Base-by-base conservation (phyloP, 768 basidiomycete genomes). In the Hygrophorus pudorinus region DNA sequence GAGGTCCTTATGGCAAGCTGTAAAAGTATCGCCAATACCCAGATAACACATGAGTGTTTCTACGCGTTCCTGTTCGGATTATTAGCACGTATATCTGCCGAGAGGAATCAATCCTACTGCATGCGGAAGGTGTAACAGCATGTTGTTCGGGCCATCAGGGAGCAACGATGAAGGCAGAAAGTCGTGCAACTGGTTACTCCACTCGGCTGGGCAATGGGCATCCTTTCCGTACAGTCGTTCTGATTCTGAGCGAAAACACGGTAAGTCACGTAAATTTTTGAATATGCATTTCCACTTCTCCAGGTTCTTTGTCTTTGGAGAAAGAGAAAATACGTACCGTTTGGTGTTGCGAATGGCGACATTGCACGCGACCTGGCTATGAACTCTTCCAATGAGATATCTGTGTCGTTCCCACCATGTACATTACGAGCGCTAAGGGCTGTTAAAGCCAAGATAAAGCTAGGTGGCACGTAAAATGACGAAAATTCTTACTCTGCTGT, bases 41-140 rank as follows among this genome's bases (percentile, higher is more conserved):
- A 88, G 60, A 53, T 91, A 91, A 54, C 83, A 87, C 85, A 91
- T 88, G 3, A 91, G 63, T 0, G 85, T 88, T 53, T 89, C 81
- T 2, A 86, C 76, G 20, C 64, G 65, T 35, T 67, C 66, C 83
- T 85, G 38, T 4, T 46, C 8, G 27, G 7, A 3, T 24, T 24
- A 24, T 46, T 30, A 38, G 35, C 14, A 21, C 40, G 10, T 24
- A 12, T 35, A 30, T 14, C 36, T 24, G 32, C 36, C 9, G 47
- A 12, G 21, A 20, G 32, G 36, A 27, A 10, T 38, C 28, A 29
- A 18, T 59, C 75, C 29, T 51, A 83, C 83, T 50, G 65, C 49
- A 36, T 68, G 53, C 1, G 78, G 74, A 14, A 82, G 68, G 51
- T 72, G 68, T 14, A 68, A 65, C 49, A 87, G 65, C 37, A 81